A percentile compares a stretch with the other conserved stretches of the same genome.
phyloP scores from a whole-genome alignment of 495 filamentous ascomycete genomes.

The Hapsidospora chrysogenum region DNA sequence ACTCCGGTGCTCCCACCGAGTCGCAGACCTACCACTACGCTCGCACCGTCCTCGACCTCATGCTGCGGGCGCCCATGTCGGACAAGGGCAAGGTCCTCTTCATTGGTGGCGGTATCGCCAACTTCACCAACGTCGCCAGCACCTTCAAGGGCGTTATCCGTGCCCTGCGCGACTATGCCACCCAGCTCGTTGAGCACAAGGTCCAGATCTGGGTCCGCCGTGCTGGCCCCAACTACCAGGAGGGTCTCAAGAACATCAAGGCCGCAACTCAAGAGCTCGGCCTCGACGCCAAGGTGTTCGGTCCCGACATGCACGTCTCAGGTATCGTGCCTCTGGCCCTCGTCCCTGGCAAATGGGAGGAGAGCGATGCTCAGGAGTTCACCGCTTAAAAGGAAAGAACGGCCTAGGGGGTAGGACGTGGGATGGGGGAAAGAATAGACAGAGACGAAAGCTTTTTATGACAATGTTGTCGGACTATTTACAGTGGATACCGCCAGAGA shows the following conservation, averaged over 20 bases:
- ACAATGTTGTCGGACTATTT: no score
- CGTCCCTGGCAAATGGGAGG: slow-evolving; percentile 34
- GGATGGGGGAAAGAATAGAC: neutral
- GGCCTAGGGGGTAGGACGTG: no score
- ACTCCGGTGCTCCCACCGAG: slow-evolving; percentile 96
- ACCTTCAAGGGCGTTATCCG: slow-evolving; percentile 99
- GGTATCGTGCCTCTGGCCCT: slow-evolving; percentile 49
- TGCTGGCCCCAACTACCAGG: slow-evolving; percentile 98
- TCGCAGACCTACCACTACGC: slow-evolving; percentile 98
- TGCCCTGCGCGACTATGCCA: slow-evolving; percentile 81
- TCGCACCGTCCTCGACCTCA: slow-evolving; percentile 87
- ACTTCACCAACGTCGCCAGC: slow-evolving; percentile 94
- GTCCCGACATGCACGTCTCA: slow-evolving; percentile 81
- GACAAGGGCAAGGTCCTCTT: slow-evolving; percentile 95
- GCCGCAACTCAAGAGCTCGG: slow-evolving; percentile 81
- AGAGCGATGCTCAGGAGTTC: slow-evolving; percentile 37
- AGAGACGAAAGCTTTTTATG: neutral
- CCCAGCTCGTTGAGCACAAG: slow-evolving; percentile 82
- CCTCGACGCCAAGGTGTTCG: slow-evolving; percentile 90
- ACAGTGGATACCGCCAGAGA: no score
- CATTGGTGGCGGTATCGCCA: slow-evolving; percentile 99
- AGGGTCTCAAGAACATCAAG: slow-evolving; percentile 99
- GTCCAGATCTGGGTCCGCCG: slow-evolving; percentile 98
- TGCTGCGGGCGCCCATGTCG: slow-evolving; percentile 78
- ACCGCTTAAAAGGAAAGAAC: slow-evolving; percentile 22